These are phyloP conservation scores for Populus simonii DNA, from an alignment of 345 rosid genomes.

Conservation along the genomic window DNA sequence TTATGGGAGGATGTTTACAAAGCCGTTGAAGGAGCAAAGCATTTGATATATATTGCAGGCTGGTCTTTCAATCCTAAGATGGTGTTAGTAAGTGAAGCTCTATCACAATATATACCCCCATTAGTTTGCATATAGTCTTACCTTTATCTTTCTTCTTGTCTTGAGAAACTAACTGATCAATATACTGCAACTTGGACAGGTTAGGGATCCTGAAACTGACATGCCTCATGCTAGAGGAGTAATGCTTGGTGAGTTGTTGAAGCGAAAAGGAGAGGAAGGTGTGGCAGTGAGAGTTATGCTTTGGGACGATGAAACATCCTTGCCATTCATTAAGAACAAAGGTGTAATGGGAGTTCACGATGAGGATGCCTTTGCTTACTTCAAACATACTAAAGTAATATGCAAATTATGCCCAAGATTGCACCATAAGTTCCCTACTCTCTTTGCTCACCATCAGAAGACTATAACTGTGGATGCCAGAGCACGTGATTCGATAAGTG, in stretches of 20 bases:
- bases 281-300: conserved; percentile 82
- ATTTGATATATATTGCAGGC: conserved; percentile 76
- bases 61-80: conserved; percentile 87
- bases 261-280: conserved; percentile 74
- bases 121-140: neutral
- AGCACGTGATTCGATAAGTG: conserved; percentile 22
- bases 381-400: conserved; percentile 56
- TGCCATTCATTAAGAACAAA: conserved; percentile 72
- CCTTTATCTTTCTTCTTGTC: neutral
- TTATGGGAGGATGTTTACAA: conserved; percentile 82
- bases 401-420: conserved; percentile 68
- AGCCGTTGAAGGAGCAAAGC: conserved; percentile 73
- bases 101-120: neutral
- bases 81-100: conserved; percentile 46
- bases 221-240: conserved; percentile 67
- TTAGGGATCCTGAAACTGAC: conserved; percentile 58
- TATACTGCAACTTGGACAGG: conserved; percentile 27
- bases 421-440: conserved; percentile 68
- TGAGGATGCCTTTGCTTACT: conserved; percentile 60
- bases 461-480: conserved; percentile 60
- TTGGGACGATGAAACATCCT: conserved; percentile 82
- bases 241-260: conserved; percentile 65
- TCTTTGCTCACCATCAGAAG: conserved; percentile 87
- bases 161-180: neutral
- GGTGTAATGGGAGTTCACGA: conserved; percentile 78